A percentile compares a stretch with the other conserved stretches of the same genome.
Evolutionary conservation across 2,329 filamentous ascomycete species (phyloP).

Genomic region (Biscogniauxia sp.): DNA sequence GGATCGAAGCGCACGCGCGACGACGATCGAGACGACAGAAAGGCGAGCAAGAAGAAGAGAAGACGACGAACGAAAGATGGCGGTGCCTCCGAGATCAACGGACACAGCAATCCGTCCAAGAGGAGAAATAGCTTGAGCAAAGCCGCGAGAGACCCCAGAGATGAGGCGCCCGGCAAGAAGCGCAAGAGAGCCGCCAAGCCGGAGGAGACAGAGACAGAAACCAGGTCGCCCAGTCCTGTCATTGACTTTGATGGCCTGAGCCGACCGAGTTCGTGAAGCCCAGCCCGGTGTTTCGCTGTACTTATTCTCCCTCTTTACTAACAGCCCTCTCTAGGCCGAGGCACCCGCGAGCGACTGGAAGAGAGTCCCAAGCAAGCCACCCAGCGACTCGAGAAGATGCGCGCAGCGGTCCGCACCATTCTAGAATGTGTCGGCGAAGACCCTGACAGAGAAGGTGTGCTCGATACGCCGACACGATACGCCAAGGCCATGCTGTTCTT

Average conservation of each 20-base stretch:
- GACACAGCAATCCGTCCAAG: conserved; percentile 33
- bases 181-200: conserved; percentile 35
- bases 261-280: conserved; percentile 47
- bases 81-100: conserved; percentile 32
- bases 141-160: conserved; percentile 59
- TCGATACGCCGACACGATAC: conserved; percentile 77
- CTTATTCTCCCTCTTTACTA: conserved; percentile 11
- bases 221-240: conserved; percentile 52
- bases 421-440: conserved; percentile 70
- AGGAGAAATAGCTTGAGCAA: conserved; percentile 57
- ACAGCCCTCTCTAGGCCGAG: conserved; percentile 45
- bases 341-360: conserved; percentile 62
- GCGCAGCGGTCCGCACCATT: conserved; percentile 62
- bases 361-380: conserved; percentile 52
- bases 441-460: conserved; percentile 61
- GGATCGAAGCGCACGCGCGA: conserved; percentile 11
- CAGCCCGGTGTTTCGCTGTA: not conserved
- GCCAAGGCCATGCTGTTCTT: conserved; percentile 95
- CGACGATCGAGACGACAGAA: conserved; percentile 27
- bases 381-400: conserved; percentile 55
- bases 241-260: conserved; percentile 63
- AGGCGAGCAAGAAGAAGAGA: conserved; percentile 32
- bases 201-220: conserved; percentile 30
- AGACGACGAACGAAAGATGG: conserved; percentile 27
- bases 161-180: conserved; percentile 43